Conservation (phyloP, 257 asterid species). For the Verbena officinalis region DNA sequence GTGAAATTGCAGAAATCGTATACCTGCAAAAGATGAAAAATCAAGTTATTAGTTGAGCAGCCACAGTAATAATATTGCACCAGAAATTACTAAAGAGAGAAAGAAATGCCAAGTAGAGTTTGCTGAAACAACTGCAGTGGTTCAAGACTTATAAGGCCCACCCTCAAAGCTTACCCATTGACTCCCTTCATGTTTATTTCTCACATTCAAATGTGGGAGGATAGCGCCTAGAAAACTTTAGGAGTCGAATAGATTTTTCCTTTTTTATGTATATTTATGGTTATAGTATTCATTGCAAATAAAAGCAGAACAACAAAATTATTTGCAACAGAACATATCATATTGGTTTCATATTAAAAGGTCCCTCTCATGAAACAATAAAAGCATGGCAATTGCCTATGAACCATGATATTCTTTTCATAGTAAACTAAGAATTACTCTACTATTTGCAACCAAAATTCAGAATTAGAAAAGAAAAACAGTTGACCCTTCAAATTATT, state of each 20-base stretch:
- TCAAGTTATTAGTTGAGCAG: constrained; percentile 29
- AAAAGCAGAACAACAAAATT: not conserved
- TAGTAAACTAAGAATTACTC: constrained; percentile 12
- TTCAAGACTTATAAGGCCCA: not conserved
- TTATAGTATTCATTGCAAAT: constrained; percentile 19
- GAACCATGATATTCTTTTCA: constrained; percentile 22
- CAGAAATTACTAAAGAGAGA: not conserved
- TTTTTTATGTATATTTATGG: constrained; percentile 6
- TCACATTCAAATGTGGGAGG: constrained; percentile 13
- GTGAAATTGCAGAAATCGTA: constrained; percentile 71
- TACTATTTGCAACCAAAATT: constrained; percentile 2
- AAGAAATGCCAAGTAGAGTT: constrained; percentile 3
- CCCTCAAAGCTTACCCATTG: not conserved
- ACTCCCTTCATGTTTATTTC: not conserved
- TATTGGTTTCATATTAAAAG: not conserved
- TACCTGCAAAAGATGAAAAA: constrained; percentile 56
- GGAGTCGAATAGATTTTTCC: not conserved
- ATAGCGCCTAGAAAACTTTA: no score
- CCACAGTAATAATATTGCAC: constrained; percentile 3
- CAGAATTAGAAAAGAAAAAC: not conserved
- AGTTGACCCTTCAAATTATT: constrained; percentile 12
- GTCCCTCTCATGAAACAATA: constrained; percentile 2
- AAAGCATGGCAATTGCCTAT: constrained; percentile 14
- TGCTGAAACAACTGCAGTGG: constrained; percentile 6
- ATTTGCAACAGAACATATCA: not conserved